Evolutionary conservation across 495 filamentous ascomycete genomes (phyloP), one percentile per base, ranked within the genome.

Genomic region (Immersiella caudata): DNA sequence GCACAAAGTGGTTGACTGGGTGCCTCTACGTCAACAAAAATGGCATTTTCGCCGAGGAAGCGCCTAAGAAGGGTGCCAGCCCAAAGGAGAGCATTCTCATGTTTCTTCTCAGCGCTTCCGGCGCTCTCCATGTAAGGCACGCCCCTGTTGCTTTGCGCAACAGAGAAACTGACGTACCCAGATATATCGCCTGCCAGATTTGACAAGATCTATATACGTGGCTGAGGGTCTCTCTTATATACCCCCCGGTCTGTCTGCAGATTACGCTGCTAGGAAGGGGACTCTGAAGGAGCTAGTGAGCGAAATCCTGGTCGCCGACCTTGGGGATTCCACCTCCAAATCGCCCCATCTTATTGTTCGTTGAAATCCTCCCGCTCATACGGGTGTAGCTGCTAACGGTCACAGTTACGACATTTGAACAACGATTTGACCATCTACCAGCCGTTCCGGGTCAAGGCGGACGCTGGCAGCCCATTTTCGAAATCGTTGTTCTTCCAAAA

Each of bases 361-460:
- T 69, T 8, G 29, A 33, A 4, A 4, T 40, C 24, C 18, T 22
- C 26, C 22, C 1, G 1, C 21, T 36, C 21, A 46, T 50, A 1
- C 27, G 29, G 16, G 36, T 27, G 40, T n/a, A 0, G 20, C 7
- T 5, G 25, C 52, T 57, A 65, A 56, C 51, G 29, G 22, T 12
- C 6, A 20, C 70, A 94, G 91, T 80, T 93, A 51, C 92, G 94
- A 29, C 90, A 91, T 51, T 83, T 84, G 12, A 89, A 86, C 67
- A 89, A 96, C 65, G 94, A 98, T 71, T 76, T 97, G 5, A 88
- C 88, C n/a, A 82, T 97, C 55, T 99, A 98, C 73, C 87, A 92
- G 74, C 93, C 94, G 0, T 93, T 89, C 74, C 81, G 83, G 7
- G 74, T 84, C 66, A 74, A 62, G 62, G 56, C 72, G 33, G 60